phyloP scores from a whole-genome alignment of 176 grass and related monocot genomes.

The Tillandsia fasciculata region DNA sequence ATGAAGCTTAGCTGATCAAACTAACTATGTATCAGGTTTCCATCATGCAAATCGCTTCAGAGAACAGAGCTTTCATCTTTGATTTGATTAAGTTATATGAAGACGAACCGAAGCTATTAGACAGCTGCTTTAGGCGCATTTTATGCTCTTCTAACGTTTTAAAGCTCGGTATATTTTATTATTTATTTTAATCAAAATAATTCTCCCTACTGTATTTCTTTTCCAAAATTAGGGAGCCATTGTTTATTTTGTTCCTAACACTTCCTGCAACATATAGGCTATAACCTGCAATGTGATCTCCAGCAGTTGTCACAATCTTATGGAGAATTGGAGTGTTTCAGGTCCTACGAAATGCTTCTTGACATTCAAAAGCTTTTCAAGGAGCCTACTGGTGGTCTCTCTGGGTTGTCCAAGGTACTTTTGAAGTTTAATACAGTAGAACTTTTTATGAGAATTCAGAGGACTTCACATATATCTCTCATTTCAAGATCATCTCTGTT shows the following conservation, averaged over 20 bases:
- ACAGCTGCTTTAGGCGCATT: slow-evolving; percentile 73
- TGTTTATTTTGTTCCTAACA: not conserved
- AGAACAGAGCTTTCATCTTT: slow-evolving; percentile 87
- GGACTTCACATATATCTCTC: not conserved
- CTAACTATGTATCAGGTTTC: slow-evolving; percentile 51
- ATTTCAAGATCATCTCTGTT: too few species aligned
- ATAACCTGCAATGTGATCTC: slow-evolving; percentile 88
- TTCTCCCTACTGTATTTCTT: not conserved
- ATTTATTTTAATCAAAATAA: slow-evolving; percentile 9
- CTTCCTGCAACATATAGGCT: slow-evolving; percentile 40
- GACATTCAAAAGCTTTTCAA: slow-evolving; percentile 96
- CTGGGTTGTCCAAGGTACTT: slow-evolving; percentile 72
- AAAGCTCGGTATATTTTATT: slow-evolving; percentile 64
- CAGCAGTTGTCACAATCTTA: slow-evolving; percentile 73
- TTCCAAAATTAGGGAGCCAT: not conserved
- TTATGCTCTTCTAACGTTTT: slow-evolving; percentile 86
- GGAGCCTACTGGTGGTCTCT: slow-evolving; percentile 70
- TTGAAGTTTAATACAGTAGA: not conserved
- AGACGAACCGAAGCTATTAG: slow-evolving; percentile 54
- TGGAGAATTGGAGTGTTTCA: slow-evolving; percentile 78
- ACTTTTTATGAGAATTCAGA: not conserved
- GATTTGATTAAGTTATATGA: slow-evolving; percentile 94
- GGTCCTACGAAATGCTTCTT: slow-evolving; percentile 89
- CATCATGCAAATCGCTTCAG: slow-evolving; percentile 95
- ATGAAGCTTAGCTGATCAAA: slow-evolving; percentile 10